Conservation (phyloP, 2,329 filamentous ascomycete genomes). For the Colletotrichum tabaci region DNA sequence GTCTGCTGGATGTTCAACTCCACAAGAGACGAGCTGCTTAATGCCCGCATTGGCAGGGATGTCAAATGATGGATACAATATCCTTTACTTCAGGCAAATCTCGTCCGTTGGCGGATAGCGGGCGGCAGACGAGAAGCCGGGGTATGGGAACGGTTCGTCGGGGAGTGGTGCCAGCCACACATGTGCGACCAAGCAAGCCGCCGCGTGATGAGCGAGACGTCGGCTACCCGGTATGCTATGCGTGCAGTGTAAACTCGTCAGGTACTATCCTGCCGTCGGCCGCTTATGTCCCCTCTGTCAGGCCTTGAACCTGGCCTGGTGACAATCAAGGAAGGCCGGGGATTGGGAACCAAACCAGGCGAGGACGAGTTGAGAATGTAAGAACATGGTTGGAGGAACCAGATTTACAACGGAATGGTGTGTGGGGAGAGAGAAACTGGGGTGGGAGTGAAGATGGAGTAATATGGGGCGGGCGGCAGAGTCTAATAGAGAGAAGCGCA, state of each 20-base stretch:
- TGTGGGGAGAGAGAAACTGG: slow-evolving; percentile 5
- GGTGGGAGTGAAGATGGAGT: slow-evolving; percentile 23
- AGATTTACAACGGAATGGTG: slow-evolving; percentile 9
- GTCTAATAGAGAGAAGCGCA: slow-evolving; percentile 10
- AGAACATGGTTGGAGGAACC: slow-evolving; percentile 32
- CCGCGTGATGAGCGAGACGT: slow-evolving; percentile 13
- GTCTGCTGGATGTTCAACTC: not conserved
- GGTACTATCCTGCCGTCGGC: not conserved
- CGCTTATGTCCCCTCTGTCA: slow-evolving; percentile 6
- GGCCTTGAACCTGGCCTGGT: slow-evolving; percentile 3
- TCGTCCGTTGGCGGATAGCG: slow-evolving; percentile 28
- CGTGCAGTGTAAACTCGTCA: not conserved
- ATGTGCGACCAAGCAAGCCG: not conserved
- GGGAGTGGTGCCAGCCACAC: slow-evolving; percentile 25
- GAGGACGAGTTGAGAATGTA: slow-evolving; percentile 7
- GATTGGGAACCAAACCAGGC: not conserved
- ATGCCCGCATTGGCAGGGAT: slow-evolving; percentile 22
- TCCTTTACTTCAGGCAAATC: slow-evolving; percentile 30
- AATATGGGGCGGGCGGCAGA: slow-evolving; percentile 22
- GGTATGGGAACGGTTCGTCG: slow-evolving; percentile 26
- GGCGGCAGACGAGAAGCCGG: slow-evolving; percentile 37
- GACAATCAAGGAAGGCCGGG: not conserved
- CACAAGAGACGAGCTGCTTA: not conserved
- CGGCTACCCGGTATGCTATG: slow-evolving; percentile 7
- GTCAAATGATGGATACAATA: slow-evolving; percentile 14